Evolutionary conservation across 495 filamentous ascomycete species (phyloP).

Genomic region (Penicillium canescens): DNA sequence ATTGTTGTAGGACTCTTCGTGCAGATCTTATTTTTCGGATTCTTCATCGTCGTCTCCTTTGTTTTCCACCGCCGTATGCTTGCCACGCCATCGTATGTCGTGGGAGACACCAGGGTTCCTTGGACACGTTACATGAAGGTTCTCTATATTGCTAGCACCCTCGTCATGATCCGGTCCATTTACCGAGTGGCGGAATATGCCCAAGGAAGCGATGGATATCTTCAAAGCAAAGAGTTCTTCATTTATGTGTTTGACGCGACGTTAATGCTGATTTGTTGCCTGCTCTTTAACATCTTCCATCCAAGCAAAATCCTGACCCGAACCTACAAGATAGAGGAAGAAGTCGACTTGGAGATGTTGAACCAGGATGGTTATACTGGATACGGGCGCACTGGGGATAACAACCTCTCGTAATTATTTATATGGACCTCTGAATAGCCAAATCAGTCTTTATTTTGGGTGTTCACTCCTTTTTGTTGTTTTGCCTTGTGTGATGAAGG

Average conservation of each 20-base stretch:
- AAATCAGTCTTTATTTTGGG: no score
- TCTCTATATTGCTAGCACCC: slow-evolving; percentile 49
- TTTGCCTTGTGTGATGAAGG: neutral
- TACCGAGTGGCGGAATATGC: slow-evolving; percentile 64
- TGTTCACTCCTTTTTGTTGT: no score
- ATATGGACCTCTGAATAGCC: neutral
- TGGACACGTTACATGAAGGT: slow-evolving; percentile 51
- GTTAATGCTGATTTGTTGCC: slow-evolving; percentile 35
- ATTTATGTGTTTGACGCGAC: slow-evolving; percentile 51
- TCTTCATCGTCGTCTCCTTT: slow-evolving; percentile 40
- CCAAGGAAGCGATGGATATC: slow-evolving; percentile 51
- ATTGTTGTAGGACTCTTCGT: slow-evolving; percentile 45
- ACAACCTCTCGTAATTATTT: neutral
- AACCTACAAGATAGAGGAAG: neutral
- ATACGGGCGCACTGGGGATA: neutral
- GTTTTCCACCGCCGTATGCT: slow-evolving; percentile 43
- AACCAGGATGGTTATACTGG: neutral
- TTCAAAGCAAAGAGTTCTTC: slow-evolving; percentile 55
- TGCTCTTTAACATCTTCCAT: slow-evolving; percentile 43
- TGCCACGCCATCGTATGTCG: slow-evolving; percentile 43
- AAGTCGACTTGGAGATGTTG: slow-evolving; percentile 15
- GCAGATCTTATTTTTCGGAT: slow-evolving; percentile 45
- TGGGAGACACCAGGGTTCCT: slow-evolving; percentile 11
- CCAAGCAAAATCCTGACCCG: slow-evolving; percentile 15
- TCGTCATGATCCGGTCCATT: slow-evolving; percentile 62